phyloP scores from a whole-genome alignment of 768 basidiomycete genomes.

The Xerocomellus intermedius region DNA sequence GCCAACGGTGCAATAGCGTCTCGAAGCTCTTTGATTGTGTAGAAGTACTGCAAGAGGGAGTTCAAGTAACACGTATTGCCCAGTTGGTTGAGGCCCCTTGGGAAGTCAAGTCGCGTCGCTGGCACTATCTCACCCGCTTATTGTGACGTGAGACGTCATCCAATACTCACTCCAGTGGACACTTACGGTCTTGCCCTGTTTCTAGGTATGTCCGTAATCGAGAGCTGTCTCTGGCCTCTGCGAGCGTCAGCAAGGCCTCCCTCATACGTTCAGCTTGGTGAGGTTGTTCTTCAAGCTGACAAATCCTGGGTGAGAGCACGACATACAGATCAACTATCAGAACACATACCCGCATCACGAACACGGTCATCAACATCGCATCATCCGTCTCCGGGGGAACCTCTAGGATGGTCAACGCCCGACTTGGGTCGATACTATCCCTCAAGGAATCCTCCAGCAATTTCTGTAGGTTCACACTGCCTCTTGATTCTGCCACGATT shows the following conservation, averaged over 20 bases:
- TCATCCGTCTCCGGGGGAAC: slow-evolving; percentile 73
- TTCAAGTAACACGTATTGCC: slow-evolving; percentile 90
- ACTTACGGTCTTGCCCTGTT: slow-evolving; percentile 76
- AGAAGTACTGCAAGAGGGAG: slow-evolving; percentile 83
- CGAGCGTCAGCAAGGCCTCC: slow-evolving; percentile 71
- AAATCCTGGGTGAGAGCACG: slow-evolving; percentile 8
- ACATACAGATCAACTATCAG: neutral
- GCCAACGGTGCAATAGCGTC: slow-evolving; percentile 66
- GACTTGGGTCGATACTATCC: slow-evolving; percentile 60
- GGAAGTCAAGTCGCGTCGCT: slow-evolving; percentile 61
- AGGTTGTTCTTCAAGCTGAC: slow-evolving; percentile 70
- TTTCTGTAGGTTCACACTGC: slow-evolving; percentile 47
- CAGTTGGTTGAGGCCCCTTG: slow-evolving; percentile 83
- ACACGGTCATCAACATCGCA: slow-evolving; percentile 72
- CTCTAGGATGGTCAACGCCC: slow-evolving; percentile 71
- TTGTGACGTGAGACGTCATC: slow-evolving; percentile 1
- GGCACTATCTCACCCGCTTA: slow-evolving; percentile 64
- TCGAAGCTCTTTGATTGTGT: slow-evolving; percentile 89
- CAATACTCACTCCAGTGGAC: neutral
- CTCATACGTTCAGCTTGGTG: slow-evolving; percentile 66
- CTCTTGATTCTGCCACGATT: slow-evolving; percentile 62
- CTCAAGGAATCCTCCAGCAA: slow-evolving; percentile 56
- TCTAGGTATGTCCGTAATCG: slow-evolving; percentile 63
- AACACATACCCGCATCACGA: slow-evolving; percentile 59
- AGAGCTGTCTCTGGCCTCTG: slow-evolving; percentile 71